These are phyloP conservation scores for Cymbopogon flexuosus DNA, from an alignment of 202 grass and related monocot genomes.

Conservation along the genomic window DNA sequence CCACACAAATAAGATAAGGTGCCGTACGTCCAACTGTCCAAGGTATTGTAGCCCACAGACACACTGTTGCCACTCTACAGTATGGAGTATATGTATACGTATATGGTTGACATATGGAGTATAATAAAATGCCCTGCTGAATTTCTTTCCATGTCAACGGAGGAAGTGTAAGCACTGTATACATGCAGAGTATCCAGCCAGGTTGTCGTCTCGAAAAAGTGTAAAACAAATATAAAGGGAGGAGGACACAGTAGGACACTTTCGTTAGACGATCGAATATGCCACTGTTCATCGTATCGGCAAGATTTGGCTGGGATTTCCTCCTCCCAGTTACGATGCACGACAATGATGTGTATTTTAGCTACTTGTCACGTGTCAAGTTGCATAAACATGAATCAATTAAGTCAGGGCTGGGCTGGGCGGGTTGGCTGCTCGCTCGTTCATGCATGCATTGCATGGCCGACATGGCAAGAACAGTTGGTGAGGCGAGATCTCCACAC, in stretches of 20 bases:
- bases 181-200: slow-evolving; percentile 17
- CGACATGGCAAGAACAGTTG: slow-evolving; percentile 4
- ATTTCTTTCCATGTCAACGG: background rate
- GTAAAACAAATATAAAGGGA: background rate
- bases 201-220: background rate
- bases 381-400: slow-evolving; percentile 3
- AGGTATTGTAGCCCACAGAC: background rate
- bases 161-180: background rate
- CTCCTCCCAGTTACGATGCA: background rate
- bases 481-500: background rate
- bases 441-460: slow-evolving; percentile 19
- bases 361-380: background rate
- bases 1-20: slow-evolving; percentile 16
- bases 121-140: background rate
- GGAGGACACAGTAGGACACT: background rate
- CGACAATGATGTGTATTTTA: background rate
- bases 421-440: background rate
- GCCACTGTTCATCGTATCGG: slow-evolving; percentile 25
- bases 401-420: background rate
- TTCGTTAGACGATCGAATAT: slow-evolving; percentile 26
- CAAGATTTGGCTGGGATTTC: slow-evolving; percentile 12
- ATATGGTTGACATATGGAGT: background rate
- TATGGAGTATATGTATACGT: background rate
- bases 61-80: background rate
- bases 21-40: background rate